Evolutionary conservation across 345 rosid genomes (phyloP).

Genomic region (Erysimum cheiranthoides): DNA sequence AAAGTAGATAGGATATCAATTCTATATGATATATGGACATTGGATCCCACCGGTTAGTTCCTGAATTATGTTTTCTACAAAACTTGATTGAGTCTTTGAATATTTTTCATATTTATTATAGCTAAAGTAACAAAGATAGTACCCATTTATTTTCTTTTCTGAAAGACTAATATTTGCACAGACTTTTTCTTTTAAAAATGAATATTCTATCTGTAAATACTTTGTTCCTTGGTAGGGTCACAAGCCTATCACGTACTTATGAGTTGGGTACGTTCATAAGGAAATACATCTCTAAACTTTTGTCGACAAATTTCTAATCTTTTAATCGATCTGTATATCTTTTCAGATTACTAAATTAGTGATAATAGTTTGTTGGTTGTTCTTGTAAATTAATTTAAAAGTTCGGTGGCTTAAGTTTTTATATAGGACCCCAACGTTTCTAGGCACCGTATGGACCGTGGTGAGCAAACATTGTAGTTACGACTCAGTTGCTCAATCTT

Average conservation of each 20-base stretch:
- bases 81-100: slow-evolving; percentile 39
- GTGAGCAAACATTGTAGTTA: too few relatives aligned
- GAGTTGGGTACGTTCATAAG: neutral
- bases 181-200: slow-evolving; percentile 11
- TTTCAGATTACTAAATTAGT: neutral
- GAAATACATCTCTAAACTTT: neutral
- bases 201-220: neutral
- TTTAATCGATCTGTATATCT: neutral
- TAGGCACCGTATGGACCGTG: neutral
- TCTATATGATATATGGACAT: slow-evolving; percentile 35
- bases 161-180: slow-evolving; percentile 13
- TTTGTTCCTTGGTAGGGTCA: slow-evolving; percentile 17
- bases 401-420: neutral
- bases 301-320: neutral
- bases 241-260: neutral
- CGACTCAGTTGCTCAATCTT: too few relatives aligned
- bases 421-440: neutral
- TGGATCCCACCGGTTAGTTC: slow-evolving; percentile 45
- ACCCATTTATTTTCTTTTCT: slow-evolving; percentile 14
- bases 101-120: slow-evolving; percentile 25
- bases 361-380: neutral
- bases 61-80: slow-evolving; percentile 32
- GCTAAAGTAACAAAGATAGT: slow-evolving; percentile 19
- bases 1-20: slow-evolving; percentile 49
- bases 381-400: neutral